phyloP scores from a whole-genome alignment of 176 grass and related monocot genomes.

The Zoysia pacifica region DNA sequence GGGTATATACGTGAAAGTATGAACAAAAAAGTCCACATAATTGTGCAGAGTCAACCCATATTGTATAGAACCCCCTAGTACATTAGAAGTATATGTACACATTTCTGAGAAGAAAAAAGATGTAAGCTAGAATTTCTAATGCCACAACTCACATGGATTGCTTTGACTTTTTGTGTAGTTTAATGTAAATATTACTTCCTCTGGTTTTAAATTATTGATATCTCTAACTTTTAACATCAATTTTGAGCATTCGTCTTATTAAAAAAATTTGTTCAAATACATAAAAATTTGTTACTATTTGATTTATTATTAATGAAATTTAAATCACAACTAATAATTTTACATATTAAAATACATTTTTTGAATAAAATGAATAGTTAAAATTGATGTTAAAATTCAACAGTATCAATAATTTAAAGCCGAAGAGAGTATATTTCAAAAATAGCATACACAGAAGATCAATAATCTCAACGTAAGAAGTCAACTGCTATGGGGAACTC shows the following conservation, averaged over 20 bases:
- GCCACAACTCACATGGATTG: conserved; percentile 19
- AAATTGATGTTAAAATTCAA: no score
- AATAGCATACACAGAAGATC: conserved; percentile 4
- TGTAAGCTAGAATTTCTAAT: conserved; percentile 35
- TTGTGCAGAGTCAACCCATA: conserved; percentile 17
- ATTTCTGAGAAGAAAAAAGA: conserved; percentile 18
- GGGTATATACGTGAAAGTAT: background rate
- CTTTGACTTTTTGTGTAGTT: conserved; percentile 15
- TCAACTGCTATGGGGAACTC: conserved; percentile 43
- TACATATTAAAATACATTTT: no score
- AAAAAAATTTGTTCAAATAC: no score
- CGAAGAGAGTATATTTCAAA: background rate
- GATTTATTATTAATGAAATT: no score
- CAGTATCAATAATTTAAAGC: no score
- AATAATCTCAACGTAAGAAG: conserved; percentile 30
- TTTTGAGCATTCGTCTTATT: no score
- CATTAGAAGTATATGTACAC: conserved; percentile 20
- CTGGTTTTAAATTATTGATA: no score
- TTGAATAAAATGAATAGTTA: no score
- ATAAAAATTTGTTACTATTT: no score
- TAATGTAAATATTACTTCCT: conserved; percentile 3
- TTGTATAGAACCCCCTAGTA: background rate
- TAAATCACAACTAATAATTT: no score
- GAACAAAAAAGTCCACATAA: background rate
- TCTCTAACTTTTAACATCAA: background rate